These are phyloP conservation scores for Gracilaria caudata DNA, from an alignment of 23 red algal species.

Conservation along the genomic window DNA sequence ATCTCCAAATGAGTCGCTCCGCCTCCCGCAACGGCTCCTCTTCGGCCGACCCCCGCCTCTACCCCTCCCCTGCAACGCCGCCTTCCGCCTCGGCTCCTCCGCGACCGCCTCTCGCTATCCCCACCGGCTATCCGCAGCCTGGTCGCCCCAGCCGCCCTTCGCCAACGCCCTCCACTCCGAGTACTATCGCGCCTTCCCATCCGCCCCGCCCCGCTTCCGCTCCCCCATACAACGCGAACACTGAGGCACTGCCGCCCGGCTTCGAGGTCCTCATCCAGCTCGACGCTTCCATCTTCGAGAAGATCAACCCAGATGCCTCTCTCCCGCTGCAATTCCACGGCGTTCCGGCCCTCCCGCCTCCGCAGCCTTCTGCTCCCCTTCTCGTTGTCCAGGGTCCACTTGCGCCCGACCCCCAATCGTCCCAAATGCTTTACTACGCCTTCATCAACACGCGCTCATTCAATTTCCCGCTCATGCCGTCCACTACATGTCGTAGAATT, in stretches of 20 bases:
- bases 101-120: neutral
- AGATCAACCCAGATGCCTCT: conserved; percentile 1
- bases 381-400: conserved; percentile 52
- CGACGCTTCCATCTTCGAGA: conserved; percentile 3
- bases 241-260: neutral
- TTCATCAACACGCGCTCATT: conserved; percentile 42
- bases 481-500: neutral
- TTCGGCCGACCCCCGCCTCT: neutral
- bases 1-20: neutral
- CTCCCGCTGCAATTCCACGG: neutral
- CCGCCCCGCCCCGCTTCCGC: neutral
- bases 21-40: neutral
- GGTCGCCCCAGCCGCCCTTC: neutral
- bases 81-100: neutral
- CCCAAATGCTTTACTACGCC: conserved; percentile 46
- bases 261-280: conserved; percentile 25
- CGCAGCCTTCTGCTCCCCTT: conserved; percentile 11
- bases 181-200: neutral
- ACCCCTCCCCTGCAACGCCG: neutral
- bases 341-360: conserved; percentile 5
- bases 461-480: conserved; percentile 59
- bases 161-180: neutral
- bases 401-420: neutral
- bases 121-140: neutral
- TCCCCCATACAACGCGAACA: neutral